Base-by-base conservation (phyloP, 495 filamentous ascomycete species). In the Clavariopsis aquatica region DNA sequence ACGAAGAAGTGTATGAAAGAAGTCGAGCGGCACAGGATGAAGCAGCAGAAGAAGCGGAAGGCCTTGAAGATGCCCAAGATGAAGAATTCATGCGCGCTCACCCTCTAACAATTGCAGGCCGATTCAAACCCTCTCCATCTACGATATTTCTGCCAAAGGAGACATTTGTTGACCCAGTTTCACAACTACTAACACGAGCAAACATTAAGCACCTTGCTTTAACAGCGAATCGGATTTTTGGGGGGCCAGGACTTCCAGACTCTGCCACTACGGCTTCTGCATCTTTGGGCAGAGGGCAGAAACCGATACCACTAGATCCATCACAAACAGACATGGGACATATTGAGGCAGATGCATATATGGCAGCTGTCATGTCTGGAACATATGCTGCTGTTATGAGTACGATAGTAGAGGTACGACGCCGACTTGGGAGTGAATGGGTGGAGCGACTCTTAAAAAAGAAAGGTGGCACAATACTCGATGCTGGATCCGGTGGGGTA, bases 311-410 rank as follows among this genome's bases (percentile, higher is more conserved):
- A 1, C 73, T 98, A 20, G 82, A 87, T 66, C 87, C 90, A 1
- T 80, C 82, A 3, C 87, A 94, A 57, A 78, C 82, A 56, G 77
- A 78, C 28, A 95, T 97, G 91, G 79, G 79, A 3, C 85, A 91
- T 27, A 93, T 96, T 76, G 90, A 96, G 71, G 89, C 86, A n/a
- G 91, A 96, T 79, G 83, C 86, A 2, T 97, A 85, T 67, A 68
- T 96, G 26, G 84, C 92, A 4, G 84, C 85, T 8, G 80, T 95
- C 12, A 85, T 96, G 71, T 93, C 94, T 0, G 89, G 86, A 0
- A 81, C 88, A 57, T 96, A 96, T 73, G 86, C 93, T 0, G 82
- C 89, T 8, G 74, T 84, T 0, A 83, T 88, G 74, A 89, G 89
- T 65, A 80, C 85, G 8, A 69, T 98, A 29, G 88, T 90, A 0